Base-by-base conservation (phyloP, 73 alveolate species). In the Tetrahymena thermophila region DNA sequence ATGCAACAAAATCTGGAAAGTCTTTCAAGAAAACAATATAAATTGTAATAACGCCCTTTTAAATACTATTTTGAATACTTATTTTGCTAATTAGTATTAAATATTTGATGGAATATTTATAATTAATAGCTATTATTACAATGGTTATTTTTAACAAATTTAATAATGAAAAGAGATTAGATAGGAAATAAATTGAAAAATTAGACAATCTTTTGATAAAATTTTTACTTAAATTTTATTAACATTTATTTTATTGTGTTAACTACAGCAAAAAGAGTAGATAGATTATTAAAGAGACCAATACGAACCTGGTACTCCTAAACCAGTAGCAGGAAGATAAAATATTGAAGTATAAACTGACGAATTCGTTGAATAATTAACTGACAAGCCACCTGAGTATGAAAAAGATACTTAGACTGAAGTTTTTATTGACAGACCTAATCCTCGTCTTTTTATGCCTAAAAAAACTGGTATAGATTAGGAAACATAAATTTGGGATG, bases 341-440 rank as follows among this genome's bases (percentile, higher is more conserved):
- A 97, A 97, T 85, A 85, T 97, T 16, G 98, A 96, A 44, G 94
- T 97, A 28, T 96, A 97, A 84, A 97, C 98, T 35, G 98, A 96
- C 71, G 97, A 97, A 38, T 95, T 94, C 83, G 95, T 96, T 31
- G 97, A 96, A 94, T 97, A 95, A 94, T 93, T 97, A 34, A 94
- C 97, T 9, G 98, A 96, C 95, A 96, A 97, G 43, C 98, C 99
- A 35, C 98, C 98, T 28, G 95, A 94, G 37, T 94, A 96, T 50
- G 98, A 98, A 89, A 98, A 97, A 96, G 99, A 97, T 57, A 97
- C 98, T 10, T 98, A 98, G 97, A 97, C 98, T 28, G 99, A 98
- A 38, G 98, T 97, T 95, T 97, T 95, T 94, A 97, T 98, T 43
- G 99, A 98, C 93, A 56, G 97, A 71, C 99, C 99, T 23, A 99